Percentiles rank a stretch among this genome's conserved stretches.
Evolutionary conservation across 345 rosid genomes (phyloP).

Genomic region (Salix koriyanagi): DNA sequence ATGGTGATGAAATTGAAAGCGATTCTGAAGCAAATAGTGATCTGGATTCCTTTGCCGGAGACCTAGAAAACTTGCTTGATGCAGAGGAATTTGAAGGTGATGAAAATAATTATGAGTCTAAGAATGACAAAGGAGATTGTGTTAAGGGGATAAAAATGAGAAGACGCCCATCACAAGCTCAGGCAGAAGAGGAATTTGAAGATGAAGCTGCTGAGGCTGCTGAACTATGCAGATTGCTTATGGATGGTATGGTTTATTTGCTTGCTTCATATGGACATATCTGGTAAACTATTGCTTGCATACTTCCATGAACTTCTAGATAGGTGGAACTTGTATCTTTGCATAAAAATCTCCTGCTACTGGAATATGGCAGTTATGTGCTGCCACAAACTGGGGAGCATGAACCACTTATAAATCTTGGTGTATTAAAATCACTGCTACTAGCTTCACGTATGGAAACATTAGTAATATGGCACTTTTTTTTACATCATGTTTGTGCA

Average conservation of each 20-base stretch:
- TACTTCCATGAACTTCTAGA: not conserved
- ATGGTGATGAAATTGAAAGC: constrained; percentile 81
- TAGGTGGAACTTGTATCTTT: not conserved
- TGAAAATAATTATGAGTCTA: constrained; percentile 52
- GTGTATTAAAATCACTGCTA: not conserved
- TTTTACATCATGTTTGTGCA: not conserved
- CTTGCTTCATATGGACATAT: not conserved
- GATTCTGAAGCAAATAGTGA: constrained; percentile 95
- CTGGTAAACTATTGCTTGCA: not conserved
- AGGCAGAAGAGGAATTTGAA: constrained; percentile 86
- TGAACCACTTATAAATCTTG: not conserved
- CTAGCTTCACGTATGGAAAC: not conserved
- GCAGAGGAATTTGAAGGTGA: constrained; percentile 92
- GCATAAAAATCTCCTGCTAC: not conserved
- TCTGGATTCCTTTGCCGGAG: constrained; percentile 98
- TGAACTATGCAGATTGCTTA: constrained; percentile 79
- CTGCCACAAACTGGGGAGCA: not conserved
- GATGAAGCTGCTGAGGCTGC: constrained; percentile 97
- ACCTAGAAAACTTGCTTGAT: constrained; percentile 93
- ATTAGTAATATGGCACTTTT: not conserved
- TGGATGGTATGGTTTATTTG: constrained; percentile 69
- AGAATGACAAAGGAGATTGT: constrained; percentile 67
- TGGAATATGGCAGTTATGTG: not conserved
- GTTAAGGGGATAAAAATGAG: constrained; percentile 94
- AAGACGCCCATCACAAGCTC: constrained; percentile 66